A percentile compares a stretch with the other conserved stretches of the same genome.
Evolutionary conservation across 2,329 filamentous ascomycete species (phyloP).

Genomic region (Fusarium sp.): DNA sequence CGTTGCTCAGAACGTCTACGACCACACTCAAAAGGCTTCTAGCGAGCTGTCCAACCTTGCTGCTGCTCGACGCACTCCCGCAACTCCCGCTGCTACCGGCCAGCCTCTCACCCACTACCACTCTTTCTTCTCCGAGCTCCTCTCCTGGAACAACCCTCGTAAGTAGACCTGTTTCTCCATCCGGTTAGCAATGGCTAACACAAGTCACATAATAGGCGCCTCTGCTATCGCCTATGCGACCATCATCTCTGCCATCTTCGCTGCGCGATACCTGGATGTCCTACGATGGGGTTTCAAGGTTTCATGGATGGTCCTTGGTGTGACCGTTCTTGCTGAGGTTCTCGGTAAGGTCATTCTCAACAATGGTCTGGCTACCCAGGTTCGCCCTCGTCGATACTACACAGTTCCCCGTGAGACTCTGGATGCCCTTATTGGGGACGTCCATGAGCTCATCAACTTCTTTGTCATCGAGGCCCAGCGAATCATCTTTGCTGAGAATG

Average conservation of each 20-base stretch:
- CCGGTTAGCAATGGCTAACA: constrained; percentile 32
- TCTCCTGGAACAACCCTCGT: constrained; percentile 80
- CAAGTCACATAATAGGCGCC: constrained; percentile 62
- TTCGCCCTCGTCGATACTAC: constrained; percentile 78
- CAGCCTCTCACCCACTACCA: constrained; percentile 79
- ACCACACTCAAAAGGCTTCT: constrained; percentile 68
- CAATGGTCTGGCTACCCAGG: constrained; percentile 74
- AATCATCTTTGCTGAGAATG: constrained; percentile 77
- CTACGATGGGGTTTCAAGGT: constrained; percentile 76
- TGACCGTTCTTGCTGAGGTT: constrained; percentile 73
- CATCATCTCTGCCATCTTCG: constrained; percentile 72
- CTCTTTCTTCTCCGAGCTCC: constrained; percentile 77
- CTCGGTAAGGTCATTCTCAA: constrained; percentile 73
- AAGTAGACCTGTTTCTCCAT: constrained; percentile 52
- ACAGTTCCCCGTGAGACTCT: constrained; percentile 75
- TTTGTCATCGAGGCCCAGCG: constrained; percentile 79
- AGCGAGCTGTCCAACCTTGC: constrained; percentile 72
- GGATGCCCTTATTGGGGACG: constrained; percentile 72
- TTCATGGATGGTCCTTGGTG: constrained; percentile 73
- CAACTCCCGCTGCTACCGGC: constrained; percentile 69
- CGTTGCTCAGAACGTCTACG: constrained; percentile 71
- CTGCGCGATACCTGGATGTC: constrained; percentile 75
- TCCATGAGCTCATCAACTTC: constrained; percentile 80
- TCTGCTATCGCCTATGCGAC: constrained; percentile 75
- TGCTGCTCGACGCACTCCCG: constrained; percentile 69